A percentile compares a stretch with the other conserved stretches of the same genome.
Conservation (phyloP, 2,329 filamentous ascomycete species). For the Pseudocercospora fuligena region DNA sequence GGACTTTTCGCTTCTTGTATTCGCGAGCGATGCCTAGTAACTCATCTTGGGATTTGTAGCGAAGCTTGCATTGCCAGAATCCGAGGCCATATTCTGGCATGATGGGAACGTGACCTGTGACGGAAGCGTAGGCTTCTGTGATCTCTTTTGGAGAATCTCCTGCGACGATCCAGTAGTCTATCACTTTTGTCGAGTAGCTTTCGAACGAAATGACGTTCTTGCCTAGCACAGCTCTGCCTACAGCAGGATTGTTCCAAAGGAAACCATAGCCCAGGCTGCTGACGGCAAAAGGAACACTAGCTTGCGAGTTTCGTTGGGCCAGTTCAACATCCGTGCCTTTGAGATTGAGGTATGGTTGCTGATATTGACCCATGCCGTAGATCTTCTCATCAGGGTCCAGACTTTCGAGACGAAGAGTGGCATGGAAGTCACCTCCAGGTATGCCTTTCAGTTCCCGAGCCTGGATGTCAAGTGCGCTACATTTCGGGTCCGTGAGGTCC, state of each 20-base stretch:
- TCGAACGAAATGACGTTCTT: constrained; percentile 67
- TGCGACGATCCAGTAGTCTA: constrained; percentile 70
- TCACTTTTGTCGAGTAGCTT: constrained; percentile 59
- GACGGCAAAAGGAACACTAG: constrained; percentile 66
- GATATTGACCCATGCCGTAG: constrained; percentile 73
- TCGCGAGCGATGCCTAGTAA: constrained; percentile 64
- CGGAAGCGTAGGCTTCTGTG: constrained; percentile 59
- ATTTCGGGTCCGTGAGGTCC: constrained; percentile 62
- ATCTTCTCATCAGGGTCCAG: constrained; percentile 60
- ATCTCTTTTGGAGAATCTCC: constrained; percentile 62
- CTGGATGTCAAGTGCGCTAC: constrained; percentile 61
- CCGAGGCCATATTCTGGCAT: constrained; percentile 72
- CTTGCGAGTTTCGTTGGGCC: constrained; percentile 70
- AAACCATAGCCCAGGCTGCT: constrained; percentile 66
- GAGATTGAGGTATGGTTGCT: constrained; percentile 66
- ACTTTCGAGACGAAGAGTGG: constrained; percentile 65
- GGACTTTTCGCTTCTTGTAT: constrained; percentile 60
- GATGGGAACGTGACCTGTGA: constrained; percentile 65
- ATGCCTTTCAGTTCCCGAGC: constrained; percentile 63
- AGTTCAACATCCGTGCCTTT: constrained; percentile 68
- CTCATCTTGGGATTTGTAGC: constrained; percentile 70
- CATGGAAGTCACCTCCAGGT: constrained; percentile 58
- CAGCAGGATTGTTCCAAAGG: constrained; percentile 68
- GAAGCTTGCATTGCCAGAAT: constrained; percentile 71
- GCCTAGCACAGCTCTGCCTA: constrained; percentile 65